These are phyloP conservation scores for Calonectria hawksworthii DNA, from an alignment of 2,329 filamentous ascomycete genomes.

Conservation along the genomic window DNA sequence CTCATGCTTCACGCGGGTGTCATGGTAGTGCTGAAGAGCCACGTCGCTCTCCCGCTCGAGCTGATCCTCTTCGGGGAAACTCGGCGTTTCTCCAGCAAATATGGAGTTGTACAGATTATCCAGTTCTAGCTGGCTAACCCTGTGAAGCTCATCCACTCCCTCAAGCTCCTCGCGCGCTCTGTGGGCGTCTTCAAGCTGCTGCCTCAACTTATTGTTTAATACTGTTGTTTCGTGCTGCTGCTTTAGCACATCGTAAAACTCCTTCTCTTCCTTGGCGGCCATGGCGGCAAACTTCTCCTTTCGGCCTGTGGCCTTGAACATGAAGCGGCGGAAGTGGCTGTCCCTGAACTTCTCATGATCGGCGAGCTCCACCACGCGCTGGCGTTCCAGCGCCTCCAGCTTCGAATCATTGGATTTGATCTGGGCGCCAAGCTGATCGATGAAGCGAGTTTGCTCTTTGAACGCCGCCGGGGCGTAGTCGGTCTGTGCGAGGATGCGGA, in stretches of 20 bases:
- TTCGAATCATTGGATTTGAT: not conserved
- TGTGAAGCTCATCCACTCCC: not conserved
- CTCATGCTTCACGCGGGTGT: not conserved
- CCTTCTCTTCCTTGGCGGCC: not conserved
- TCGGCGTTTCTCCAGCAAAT: not conserved
- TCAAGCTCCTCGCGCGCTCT: not conserved
- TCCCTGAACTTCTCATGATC: conserved; percentile 66
- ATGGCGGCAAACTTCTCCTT: conserved; percentile 43
- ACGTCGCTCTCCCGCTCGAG: not conserved
- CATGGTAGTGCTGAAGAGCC: not conserved
- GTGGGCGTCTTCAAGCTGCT: not conserved
- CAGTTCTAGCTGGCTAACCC: not conserved
- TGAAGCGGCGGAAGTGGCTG: conserved; percentile 63
- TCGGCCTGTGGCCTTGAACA: conserved; percentile 63
- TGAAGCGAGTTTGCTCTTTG: not conserved
- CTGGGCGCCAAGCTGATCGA: not conserved
- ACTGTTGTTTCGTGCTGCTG: not conserved
- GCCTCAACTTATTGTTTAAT: not conserved
- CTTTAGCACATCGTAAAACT: not conserved
- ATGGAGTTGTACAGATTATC: not conserved
- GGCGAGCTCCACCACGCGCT: conserved; percentile 55
- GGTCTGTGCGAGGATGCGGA: not conserved
- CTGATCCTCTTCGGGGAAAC: not conserved
- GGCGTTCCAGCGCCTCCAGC: not conserved
- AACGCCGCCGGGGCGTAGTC: not conserved